Base-by-base conservation (phyloP, 345 rosid species). In the Bruguiera sexangula region DNA sequence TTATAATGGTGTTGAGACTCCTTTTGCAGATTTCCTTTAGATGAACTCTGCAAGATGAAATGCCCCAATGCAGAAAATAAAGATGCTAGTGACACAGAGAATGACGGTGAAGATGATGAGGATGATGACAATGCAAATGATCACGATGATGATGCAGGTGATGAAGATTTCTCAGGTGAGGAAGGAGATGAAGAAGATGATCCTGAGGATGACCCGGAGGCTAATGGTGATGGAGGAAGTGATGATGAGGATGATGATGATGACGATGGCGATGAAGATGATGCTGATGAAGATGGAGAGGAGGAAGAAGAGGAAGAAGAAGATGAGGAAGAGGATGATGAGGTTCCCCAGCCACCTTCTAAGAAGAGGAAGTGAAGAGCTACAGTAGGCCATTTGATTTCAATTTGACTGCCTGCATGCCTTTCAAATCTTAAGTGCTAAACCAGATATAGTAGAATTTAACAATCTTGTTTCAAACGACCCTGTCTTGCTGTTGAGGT, bases 331-430 rank as follows among this genome's bases (percentile, higher is more conserved):
- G 88, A 83, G 19, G 76, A 73, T 24, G 87, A 84, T 1, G 86
- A 83, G 22, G 76, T 67, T 78, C 85, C 78, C 10, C 84, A 86
- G 78, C 90, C 90, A 5, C 87, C 93, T 10, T 15, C 88, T 56
- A 88, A 86, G 82, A 86, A 83, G 79, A 86, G 87, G 72, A 88
- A 86, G 78, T 86, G 80, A 87, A 87, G 66, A 75, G 30, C 56
- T 50, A 52, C 9, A 6, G 19, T 53, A 24, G 66, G 58, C 31
- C 30, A 46, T 10, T 1, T 22, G n/a, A 62, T 46, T 18, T 39
- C 27, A 29, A 20, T 27, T 32, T 54, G 16, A 63, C 73, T 66
- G 54, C 53, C 51, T 56, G 29, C 29, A 56, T 24, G 50, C 5
- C 18, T 43, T 43, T 43, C 18, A 43, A 11, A 3, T 13, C 50